Evolutionary conservation across 2,329 filamentous ascomycete genomes (phyloP).

Genomic region (Periconia digitata): DNA sequence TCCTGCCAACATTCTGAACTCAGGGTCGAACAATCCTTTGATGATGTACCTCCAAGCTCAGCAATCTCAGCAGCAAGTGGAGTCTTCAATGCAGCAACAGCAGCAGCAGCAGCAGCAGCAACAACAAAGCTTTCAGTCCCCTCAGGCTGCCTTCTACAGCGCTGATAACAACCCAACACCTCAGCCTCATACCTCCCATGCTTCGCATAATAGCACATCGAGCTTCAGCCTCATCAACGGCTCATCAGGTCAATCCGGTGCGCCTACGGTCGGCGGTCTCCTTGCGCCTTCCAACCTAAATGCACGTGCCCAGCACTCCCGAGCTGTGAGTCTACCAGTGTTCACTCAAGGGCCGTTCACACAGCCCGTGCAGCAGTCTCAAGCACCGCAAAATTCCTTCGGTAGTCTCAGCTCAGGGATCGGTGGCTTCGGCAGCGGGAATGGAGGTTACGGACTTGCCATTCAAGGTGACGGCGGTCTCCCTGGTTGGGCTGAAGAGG

Average conservation of each 20-base stretch:
- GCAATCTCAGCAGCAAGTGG: slow-evolving; percentile 47
- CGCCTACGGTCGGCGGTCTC: slow-evolving; percentile 74
- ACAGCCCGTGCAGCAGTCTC: slow-evolving; percentile 41
- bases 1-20: slow-evolving; percentile 75
- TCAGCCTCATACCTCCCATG: slow-evolving; percentile 61
- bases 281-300: slow-evolving; percentile 68
- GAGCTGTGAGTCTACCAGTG: slow-evolving; percentile 84
- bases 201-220: slow-evolving; percentile 56
- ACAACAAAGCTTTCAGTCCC: slow-evolving; percentile 68
- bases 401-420: slow-evolving; percentile 61
- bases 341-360: slow-evolving; percentile 63
- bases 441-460: slow-evolving; percentile 60
- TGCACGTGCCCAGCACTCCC: slow-evolving; percentile 65
- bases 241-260: slow-evolving; percentile 48
- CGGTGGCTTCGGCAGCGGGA: slow-evolving; percentile 56
- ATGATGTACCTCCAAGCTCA: slow-evolving; percentile 87
- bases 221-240: slow-evolving; percentile 54
- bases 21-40: slow-evolving; percentile 78
- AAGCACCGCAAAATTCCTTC: slow-evolving; percentile 51
- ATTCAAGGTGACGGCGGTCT: slow-evolving; percentile 60
- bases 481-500: slow-evolving; percentile 66
- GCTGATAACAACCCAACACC: slow-evolving; percentile 63
- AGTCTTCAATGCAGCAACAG: slow-evolving; percentile 37
- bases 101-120: slow-evolving; percentile 53
- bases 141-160: slow-evolving; percentile 81